Evolutionary conservation across 768 basidiomycete species (phyloP).

Genomic region (Russula brevipes): DNA sequence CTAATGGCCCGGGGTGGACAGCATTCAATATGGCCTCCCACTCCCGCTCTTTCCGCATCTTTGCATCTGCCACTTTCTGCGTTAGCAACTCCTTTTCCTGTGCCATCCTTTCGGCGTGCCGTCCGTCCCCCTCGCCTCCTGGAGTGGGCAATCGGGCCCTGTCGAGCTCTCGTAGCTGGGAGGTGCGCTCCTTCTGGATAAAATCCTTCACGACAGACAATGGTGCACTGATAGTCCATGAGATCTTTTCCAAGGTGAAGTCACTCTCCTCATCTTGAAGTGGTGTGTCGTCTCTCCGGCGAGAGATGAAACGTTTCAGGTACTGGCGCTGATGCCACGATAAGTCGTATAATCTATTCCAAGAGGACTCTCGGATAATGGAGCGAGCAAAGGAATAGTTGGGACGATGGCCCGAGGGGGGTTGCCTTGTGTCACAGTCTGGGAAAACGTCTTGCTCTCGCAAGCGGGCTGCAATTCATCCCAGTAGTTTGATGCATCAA

Average conservation of each 20-base stretch:
- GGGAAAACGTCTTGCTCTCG: slow-evolving; percentile 34
- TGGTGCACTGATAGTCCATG: slow-evolving; percentile 55
- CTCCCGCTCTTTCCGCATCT: slow-evolving; percentile 51
- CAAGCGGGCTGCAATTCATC: slow-evolving; percentile 46
- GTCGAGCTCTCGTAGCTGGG: slow-evolving; percentile 21
- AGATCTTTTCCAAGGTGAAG: slow-evolving; percentile 42
- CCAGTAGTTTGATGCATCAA: slow-evolving; percentile 53
- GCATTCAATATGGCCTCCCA: slow-evolving; percentile 57
- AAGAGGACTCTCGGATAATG: slow-evolving; percentile 55
- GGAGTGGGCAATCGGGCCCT: slow-evolving; percentile 21
- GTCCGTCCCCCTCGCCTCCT: slow-evolving; percentile 5
- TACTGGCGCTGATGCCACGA: slow-evolving; percentile 67
- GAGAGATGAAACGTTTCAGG: slow-evolving; percentile 48
- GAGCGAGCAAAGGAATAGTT: slow-evolving; percentile 38
- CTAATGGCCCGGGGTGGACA: slow-evolving; percentile 50
- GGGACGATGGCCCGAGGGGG: slow-evolving; percentile 29
- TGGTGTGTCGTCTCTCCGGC: slow-evolving; percentile 40
- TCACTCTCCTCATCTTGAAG: slow-evolving; percentile 44
- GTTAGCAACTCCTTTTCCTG: slow-evolving; percentile 51
- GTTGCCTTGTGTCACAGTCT: slow-evolving; percentile 19
- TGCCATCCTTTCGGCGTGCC: slow-evolving; percentile 35
- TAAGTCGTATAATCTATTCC: slow-evolving; percentile 57
- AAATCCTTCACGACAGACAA: slow-evolving; percentile 42
- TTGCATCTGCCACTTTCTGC: slow-evolving; percentile 61
- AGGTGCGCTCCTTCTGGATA: slow-evolving; percentile 36